Evolutionary conservation across 495 filamentous ascomycete species (phyloP).

Genomic region (Alectoria sarmentosa): DNA sequence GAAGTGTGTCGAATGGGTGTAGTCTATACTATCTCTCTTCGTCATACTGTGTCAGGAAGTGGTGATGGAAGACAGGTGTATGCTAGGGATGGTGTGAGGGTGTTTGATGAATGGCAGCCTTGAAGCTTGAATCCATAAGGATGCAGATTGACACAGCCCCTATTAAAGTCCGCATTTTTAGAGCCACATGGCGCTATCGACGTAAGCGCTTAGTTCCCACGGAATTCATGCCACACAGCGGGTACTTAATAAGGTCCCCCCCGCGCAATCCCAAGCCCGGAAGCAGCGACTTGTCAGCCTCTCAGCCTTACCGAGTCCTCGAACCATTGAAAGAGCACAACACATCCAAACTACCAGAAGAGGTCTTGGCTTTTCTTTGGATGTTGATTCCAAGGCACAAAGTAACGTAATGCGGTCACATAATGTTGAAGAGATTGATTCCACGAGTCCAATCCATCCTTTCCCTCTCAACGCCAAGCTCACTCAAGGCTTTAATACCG

Average conservation of each 20-base stretch:
- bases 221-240: slow-evolving; percentile 1
- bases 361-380: background rate
- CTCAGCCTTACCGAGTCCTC: background rate
- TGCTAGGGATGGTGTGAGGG: too few relatives aligned
- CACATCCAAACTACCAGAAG: background rate
- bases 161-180: background rate
- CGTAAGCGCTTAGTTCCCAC: background rate
- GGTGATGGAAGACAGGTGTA: too few relatives aligned
- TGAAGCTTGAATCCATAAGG: background rate
- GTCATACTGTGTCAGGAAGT: too few relatives aligned
- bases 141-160: slow-evolving; percentile 6
- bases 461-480: background rate
- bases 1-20: background rate
- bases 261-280: slow-evolving; percentile 2
- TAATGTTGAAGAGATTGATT: slow-evolving; percentile 2
- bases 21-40: background rate
- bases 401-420: background rate
- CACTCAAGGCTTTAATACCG: background rate
- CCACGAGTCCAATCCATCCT: background rate
- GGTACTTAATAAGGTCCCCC: slow-evolving; percentile 8
- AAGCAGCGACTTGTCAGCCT: slow-evolving; percentile 11
- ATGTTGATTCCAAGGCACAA: background rate
- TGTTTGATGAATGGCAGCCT: slow-evolving; percentile 2
- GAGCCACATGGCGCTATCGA: slow-evolving; percentile 6
- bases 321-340: background rate